These are phyloP conservation scores for Ganoderma sp. DNA, from an alignment of 1,284 basidiomycete species.

Conservation along the genomic window DNA sequence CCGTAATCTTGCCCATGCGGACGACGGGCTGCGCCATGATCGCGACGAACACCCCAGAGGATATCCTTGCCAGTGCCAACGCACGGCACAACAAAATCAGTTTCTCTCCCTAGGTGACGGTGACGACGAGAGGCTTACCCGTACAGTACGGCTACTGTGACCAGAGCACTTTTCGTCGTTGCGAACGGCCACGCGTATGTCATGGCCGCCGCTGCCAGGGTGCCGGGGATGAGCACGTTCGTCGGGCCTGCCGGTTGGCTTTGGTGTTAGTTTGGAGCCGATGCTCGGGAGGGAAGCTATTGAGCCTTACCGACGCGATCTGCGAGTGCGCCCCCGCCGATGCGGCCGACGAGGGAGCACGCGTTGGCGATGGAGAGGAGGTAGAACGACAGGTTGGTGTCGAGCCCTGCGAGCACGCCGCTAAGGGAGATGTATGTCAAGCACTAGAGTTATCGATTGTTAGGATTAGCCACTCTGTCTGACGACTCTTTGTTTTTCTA, in stretches of 20 bases:
- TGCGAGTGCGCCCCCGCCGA: conserved; percentile 46
- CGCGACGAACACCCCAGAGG: conserved; percentile 61
- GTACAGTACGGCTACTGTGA: conserved; percentile 55
- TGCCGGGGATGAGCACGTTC: conserved; percentile 62
- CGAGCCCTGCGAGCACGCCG: conserved; percentile 46
- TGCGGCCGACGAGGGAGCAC: conserved; percentile 48
- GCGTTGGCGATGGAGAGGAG: conserved; percentile 54
- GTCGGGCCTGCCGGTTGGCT: conserved; percentile 48
- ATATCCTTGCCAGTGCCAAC: conserved; percentile 43
- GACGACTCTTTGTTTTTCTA: too few relatives aligned
- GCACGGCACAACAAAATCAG: too few relatives aligned
- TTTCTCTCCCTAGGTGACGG: too few relatives aligned
- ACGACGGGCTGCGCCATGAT: conserved; percentile 62
- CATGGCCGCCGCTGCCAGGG: conserved; percentile 52
- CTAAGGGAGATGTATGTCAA: conserved; percentile 56
- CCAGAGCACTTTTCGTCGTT: conserved; percentile 45
- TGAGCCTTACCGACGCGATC: conserved; percentile 44
- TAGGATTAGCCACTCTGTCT: too few relatives aligned
- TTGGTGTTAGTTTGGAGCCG: background rate
- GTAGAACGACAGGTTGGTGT: conserved; percentile 48
- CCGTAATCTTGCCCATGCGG: conserved; percentile 56
- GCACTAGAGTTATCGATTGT: conserved; percentile 37
- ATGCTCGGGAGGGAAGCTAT: background rate
- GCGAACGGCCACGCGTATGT: conserved; percentile 67
- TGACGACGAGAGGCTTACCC: too few relatives aligned